Base-by-base conservation (phyloP, 371 early-diverging fungal genomes). In the Actinomortierella ambigua region DNA sequence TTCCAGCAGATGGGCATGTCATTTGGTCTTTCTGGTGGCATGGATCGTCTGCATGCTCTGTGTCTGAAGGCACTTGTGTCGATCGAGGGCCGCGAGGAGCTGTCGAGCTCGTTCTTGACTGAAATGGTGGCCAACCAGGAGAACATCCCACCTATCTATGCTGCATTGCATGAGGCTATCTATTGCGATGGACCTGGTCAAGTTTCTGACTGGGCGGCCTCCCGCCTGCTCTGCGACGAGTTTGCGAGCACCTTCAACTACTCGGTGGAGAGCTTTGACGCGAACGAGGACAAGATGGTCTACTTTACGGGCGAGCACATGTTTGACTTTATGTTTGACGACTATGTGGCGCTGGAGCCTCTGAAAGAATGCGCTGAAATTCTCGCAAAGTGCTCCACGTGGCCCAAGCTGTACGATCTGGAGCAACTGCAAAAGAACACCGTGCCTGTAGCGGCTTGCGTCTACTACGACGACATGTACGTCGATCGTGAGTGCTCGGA, bases 241-340 rank as follows among this genome's bases (percentile, higher is more conserved):
- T 81, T 89, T 29, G 63, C 84, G 14, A 61, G 78, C n/a, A 47
- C 29, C 9, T 78, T 85, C 55, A 58, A 67, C 23, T 78, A 71
- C 41, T 87, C 86, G 55, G 73, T 67, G 3, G 52, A 65, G 9
- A 78, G 66, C 18, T 90, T 85, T 68, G 86, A 85, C 50, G 81
- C 81, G 59, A 68, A 76, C 18, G 62, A 80, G 46, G 77, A 82
- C 20, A 63, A 60, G 58, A 24, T 59, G 3, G 64, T 73, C 6
- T 67, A 73, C 57, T 73, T 73, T 50, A 73, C 75, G 29, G 91
- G 91, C 22, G 91, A 91, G 61, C 85, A 80, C 18, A 84, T 91
- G 62, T 88, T 87, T 56, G 88, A 88, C 27, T 90, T 88, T 80
- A 91, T 91, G 91, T 78, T 90, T 55, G 88, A 90, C 39, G 90